Evolutionary conservation across 495 filamentous ascomycete species (phyloP).

Genomic region (Neurospora discreta): DNA sequence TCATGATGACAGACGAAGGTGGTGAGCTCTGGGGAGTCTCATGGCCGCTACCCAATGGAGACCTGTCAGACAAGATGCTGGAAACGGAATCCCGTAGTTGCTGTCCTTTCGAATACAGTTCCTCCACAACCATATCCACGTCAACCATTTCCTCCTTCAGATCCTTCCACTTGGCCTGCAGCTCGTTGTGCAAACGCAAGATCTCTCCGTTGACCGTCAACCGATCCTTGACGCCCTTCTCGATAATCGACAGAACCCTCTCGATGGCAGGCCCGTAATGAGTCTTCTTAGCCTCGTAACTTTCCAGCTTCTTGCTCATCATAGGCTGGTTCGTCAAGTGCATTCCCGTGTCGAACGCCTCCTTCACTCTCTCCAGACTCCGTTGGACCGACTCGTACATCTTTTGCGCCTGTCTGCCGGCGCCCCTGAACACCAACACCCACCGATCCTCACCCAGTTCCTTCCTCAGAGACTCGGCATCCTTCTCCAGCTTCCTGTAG

Average conservation of each 20-base stretch:
- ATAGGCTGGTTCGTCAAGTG: slow-evolving; percentile 55
- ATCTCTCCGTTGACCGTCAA: slow-evolving; percentile 94
- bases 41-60: slow-evolving; percentile 55
- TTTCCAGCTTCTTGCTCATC: slow-evolving; percentile 74
- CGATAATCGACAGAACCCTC: slow-evolving; percentile 78
- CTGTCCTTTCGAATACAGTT: slow-evolving; percentile 54
- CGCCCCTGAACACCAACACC: slow-evolving; percentile 88
- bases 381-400: slow-evolving; percentile 89
- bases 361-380: slow-evolving; percentile 69
- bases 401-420: slow-evolving; percentile 83
- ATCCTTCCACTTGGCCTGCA: slow-evolving; percentile 65
- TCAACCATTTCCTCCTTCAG: slow-evolving; percentile 65
- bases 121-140: slow-evolving; percentile 62
- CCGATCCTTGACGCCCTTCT: slow-evolving; percentile 82
- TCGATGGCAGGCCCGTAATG: slow-evolving; percentile 95
- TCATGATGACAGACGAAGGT: slow-evolving; percentile 76
- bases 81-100: slow-evolving; percentile 88
- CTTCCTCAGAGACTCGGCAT: slow-evolving; percentile 74
- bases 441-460: slow-evolving; percentile 92
- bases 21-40: slow-evolving; percentile 85
- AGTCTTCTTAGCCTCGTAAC: slow-evolving; percentile 86
- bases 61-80: slow-evolving; percentile 80
- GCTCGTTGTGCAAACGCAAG: slow-evolving; percentile 67
- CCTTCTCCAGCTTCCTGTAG: slow-evolving; percentile 73
- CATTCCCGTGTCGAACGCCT: slow-evolving; percentile 62